Base-by-base conservation (phyloP, 371 early-diverging fungal genomes). In the Saksenaea oblongispora region DNA sequence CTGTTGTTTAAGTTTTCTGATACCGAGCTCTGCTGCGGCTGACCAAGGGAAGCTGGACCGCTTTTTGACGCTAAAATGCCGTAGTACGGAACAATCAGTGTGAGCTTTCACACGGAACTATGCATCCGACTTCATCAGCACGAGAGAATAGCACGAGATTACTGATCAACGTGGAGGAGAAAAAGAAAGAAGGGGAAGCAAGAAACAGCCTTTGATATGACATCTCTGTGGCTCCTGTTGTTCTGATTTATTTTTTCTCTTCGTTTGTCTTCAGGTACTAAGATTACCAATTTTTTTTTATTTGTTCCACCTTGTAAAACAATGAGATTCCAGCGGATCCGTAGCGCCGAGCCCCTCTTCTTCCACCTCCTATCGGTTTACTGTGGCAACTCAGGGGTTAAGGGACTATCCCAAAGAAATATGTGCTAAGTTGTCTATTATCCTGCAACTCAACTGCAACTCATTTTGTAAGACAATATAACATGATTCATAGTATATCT, bases 301-400 rank as follows among this genome's bases (percentile, higher is more conserved):
- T 47, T 47, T 47, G 51, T 47, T 47, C 22, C 17, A 47, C 51
- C 22, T 22, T 47, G 51, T 47, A 47, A 47, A 47, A 47, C 51
- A 47, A 47, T 47, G 51, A 22, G n/a, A 47, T 47, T 47, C 51
- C 22, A 10, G 51, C 51, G 51, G 22, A 47, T 47, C 51, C 51
- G 22, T 22, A 10, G 22, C 17, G 51, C 51, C 51, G 51, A 47
- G 51, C 51, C 51, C 51, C 39, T 39, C 24, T 31, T 31, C 7
- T 7, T 31, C 31, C 31, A 4, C 31, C 31, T 31, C 27, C 51
- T 47, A 22, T 22, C 22, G 22, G 3, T 47, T 47, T 47, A 47
- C 51, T 47, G 51, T 47, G 51, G 51, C 51, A 47, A n/a, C 5
- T 18, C 22, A 47, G 51, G 51, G 51, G 51, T 47, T 47, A 47